Evolutionary conservation across 75 land plant genomes (phyloP).

Genomic region (Sequoia sempervirens): DNA sequence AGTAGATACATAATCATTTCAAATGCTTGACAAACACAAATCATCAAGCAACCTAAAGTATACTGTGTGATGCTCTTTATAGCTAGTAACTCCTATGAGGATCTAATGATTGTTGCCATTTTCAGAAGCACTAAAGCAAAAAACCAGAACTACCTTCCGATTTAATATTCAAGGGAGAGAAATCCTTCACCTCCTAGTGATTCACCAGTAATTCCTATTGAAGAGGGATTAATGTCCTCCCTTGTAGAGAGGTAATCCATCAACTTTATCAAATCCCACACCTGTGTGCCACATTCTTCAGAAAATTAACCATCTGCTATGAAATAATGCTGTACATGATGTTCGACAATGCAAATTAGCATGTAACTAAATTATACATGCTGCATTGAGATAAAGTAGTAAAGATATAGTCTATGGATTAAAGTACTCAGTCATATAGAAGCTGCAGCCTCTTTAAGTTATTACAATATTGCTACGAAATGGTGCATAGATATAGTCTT

Average conservation of each 20-base stretch:
- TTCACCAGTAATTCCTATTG: conserved; percentile 90
- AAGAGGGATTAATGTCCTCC: conserved; percentile 65
- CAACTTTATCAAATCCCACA: conserved; percentile 86
- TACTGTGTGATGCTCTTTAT: background rate
- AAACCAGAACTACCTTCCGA: background rate
- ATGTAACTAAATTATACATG: background rate
- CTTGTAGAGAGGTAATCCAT: conserved; percentile 76
- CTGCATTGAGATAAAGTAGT: background rate
- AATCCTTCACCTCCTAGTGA: conserved; percentile 79
- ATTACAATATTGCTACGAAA: background rate
- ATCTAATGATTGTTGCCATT: background rate
- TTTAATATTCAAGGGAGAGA: background rate
- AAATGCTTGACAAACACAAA: background rate
- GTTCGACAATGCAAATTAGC: background rate
- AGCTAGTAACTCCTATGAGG: background rate
- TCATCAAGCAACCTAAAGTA: background rate
- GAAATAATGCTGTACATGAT: background rate
- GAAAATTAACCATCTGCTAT: background rate
- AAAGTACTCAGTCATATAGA: background rate
- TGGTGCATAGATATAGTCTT: background rate
- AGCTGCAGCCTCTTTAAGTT: background rate
- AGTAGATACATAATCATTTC: background rate
- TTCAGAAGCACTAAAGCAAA: background rate
- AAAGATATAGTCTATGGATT: background rate
- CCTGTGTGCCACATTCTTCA: conserved; percentile 22